Evolutionary conservation across 441 rosid genomes (phyloP), one percentile per base, ranked within the genome.

Genomic region (Gossypium aridum): DNA sequence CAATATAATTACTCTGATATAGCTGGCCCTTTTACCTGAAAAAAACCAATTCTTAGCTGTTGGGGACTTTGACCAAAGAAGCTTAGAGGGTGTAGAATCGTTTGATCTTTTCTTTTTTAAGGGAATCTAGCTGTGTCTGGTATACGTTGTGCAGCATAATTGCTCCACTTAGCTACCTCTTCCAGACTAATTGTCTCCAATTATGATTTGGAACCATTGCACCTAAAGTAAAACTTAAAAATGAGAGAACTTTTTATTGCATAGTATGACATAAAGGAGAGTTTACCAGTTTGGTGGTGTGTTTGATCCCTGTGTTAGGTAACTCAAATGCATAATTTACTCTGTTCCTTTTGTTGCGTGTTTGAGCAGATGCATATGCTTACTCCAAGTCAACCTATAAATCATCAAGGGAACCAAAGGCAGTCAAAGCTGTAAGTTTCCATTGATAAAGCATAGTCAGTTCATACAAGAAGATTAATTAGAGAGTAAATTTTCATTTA

Each of bases 301-400:
- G 9, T 7, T 34, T 34, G 43, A 34, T 7, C 9, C 43, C 43
- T 34, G 43, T 34, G 9, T 34, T 34, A 34, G 43, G 43, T 7
- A 34, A 34, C 43, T 34, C 43, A 34, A 34, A 34, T 53, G 43
- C n/a, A n/a, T 69, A 51, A 69, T 26, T 51, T 70, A 19, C 51
- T 73, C 61, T 25, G 76, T 26, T 10, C 55, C 47, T 9, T 26
- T 62, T 25, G 49, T 64, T 43, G 25, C 20, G 17, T 57, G 70
- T 75, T 72, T 66, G 39, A 68, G 70, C 91, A 88, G 93, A 86
- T 88, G 87, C 90, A 54, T 83, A 81, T 81, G 71, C 87, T 66
- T 63, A 82, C 65, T 72, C 90, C 1, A 93, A 76, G 81, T 83
- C 78, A 80, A 83, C 85, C 60, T 70, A 79, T 19, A 84, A 80